phyloP scores from a whole-genome alignment of 768 basidiomycete species.

The Galerina marginata region DNA sequence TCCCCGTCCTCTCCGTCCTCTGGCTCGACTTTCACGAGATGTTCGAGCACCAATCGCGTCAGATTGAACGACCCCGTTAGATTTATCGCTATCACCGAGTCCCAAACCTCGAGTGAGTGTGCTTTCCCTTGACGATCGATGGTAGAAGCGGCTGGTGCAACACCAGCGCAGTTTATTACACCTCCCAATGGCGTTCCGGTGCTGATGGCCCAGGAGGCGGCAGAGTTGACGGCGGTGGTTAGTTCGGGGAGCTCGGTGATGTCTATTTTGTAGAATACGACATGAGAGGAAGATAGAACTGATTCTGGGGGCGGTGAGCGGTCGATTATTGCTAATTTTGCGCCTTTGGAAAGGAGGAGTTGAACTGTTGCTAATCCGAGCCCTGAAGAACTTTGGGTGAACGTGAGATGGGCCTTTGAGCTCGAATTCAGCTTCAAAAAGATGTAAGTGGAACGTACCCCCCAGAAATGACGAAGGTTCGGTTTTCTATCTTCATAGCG shows the following conservation, averaged over 20 bases:
- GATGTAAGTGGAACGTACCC: too few relatives aligned
- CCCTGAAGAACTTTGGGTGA: too few relatives aligned
- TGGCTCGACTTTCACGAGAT: too few relatives aligned
- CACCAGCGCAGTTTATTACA: conserved; percentile 63
- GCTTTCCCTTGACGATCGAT: conserved; percentile 34
- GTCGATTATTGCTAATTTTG: conserved; percentile 58
- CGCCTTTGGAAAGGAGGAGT: conserved; percentile 47
- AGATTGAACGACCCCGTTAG: too few relatives aligned
- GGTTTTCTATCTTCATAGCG: conserved; percentile 5
- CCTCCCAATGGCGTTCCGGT: conserved; percentile 57
- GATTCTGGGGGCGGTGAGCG: conserved; percentile 40
- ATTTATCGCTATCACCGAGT: too few relatives aligned
- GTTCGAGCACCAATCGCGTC: background rate
- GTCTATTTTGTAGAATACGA: conserved; percentile 48
- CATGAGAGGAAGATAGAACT: conserved; percentile 26
- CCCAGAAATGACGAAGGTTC: too few relatives aligned
- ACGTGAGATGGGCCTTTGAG: too few relatives aligned
- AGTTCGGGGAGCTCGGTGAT: conserved; percentile 43
- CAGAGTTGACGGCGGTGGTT: conserved; percentile 41
- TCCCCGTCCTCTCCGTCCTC: conserved; percentile 46
- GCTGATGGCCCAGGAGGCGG: conserved; percentile 44
- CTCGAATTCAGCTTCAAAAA: too few relatives aligned
- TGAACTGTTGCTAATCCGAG: conserved; percentile 1
- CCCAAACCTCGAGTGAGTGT: too few relatives aligned
- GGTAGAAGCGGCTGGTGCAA: conserved; percentile 50